Evolutionary conservation across 1,284 basidiomycete species (phyloP).

Genomic region (Rhodotorula sp.): DNA sequence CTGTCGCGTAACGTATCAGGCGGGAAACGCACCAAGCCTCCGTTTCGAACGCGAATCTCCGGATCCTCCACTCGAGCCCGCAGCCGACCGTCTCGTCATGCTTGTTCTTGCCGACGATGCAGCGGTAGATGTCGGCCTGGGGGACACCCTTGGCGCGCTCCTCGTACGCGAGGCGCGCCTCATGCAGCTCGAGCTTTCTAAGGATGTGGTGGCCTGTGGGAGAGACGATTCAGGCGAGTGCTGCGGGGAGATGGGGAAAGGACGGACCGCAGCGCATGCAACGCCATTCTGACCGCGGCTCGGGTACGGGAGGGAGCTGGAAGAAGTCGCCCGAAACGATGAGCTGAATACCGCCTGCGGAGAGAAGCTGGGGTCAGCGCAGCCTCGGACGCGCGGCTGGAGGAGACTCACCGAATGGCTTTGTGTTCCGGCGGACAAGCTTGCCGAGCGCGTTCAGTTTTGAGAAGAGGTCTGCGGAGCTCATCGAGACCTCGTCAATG

Average conservation of each 20-base stretch:
- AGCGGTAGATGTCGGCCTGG: slow-evolving; percentile 16
- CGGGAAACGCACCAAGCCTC: slow-evolving; percentile 30
- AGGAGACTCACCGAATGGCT: slow-evolving; percentile 26
- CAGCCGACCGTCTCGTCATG: slow-evolving; percentile 22
- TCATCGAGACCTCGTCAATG: slow-evolving; percentile 43
- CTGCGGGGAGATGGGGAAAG: neutral
- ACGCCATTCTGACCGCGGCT: slow-evolving; percentile 5
- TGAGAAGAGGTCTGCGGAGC: slow-evolving; percentile 30
- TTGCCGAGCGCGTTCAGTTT: slow-evolving; percentile 37
- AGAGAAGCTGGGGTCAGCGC: neutral
- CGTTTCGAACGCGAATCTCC: slow-evolving; percentile 36
- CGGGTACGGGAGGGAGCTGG: slow-evolving; percentile 39
- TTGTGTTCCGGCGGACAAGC: slow-evolving; percentile 23
- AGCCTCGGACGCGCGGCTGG: no score
- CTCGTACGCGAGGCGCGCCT: slow-evolving; percentile 28
- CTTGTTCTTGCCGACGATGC: slow-evolving; percentile 6
- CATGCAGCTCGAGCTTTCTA: slow-evolving; percentile 15
- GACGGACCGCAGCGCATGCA: slow-evolving; percentile 37
- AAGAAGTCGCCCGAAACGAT: slow-evolving; percentile 41
- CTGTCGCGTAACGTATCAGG: no score
- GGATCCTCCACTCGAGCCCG: slow-evolving; percentile 17
- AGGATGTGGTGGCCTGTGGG: slow-evolving; percentile 14
- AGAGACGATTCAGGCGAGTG: neutral
- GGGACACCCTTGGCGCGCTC: slow-evolving; percentile 10
- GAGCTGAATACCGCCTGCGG: slow-evolving; percentile 35